Evolutionary conservation across 306 rosid species (phyloP), one percentile per base, ranked within the genome.

Genomic region (Fragaria iinumae): DNA sequence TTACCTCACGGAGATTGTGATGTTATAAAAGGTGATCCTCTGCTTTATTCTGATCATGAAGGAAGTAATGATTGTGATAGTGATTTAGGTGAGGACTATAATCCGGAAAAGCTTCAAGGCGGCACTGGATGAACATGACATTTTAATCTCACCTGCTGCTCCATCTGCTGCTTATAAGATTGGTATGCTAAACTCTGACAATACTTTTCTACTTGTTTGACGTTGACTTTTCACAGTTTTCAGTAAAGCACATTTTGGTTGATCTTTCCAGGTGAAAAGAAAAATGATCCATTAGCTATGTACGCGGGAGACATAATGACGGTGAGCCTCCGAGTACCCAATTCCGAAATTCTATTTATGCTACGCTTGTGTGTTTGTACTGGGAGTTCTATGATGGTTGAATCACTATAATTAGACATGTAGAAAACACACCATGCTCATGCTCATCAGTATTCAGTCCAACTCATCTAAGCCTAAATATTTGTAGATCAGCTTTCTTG

Each of bases 281-380:
- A 88, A 80, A 85, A 90, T 64, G 97, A 92, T 80, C 97, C 98
- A 3, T 82, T 95, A 86, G 96, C 97, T 76, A 92, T 95, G 98
- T 92, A 89, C 76, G 97, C 97, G 1, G 98, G 98, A 7, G 98
- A 95, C 76, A 90, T 92, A 88, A 95, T 92, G 98, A 95, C 98
- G 59, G 98, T 95, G 82, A 95, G 96, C 77, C 47, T 73, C 67
- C 34, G 48, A 43, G 36, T 63, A 43, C 67, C 9, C 55, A 21
- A 12, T 38, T 44, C 20, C 36, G 50, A 6, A 67, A 47, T 20
- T 36, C 36, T 56, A 25, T 36, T 29, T 27, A 4, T 77, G 43
- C 21, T 12, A 13, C 55, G 36, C 64, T 20, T 72, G 47, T 36
- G 7, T 36, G 66, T 14, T 10, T 72, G 52, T 38, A 6, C 39